These are phyloP conservation scores for Suillus fuscotomentosus DNA, from an alignment of 768 basidiomycete species.

Conservation along the genomic window DNA sequence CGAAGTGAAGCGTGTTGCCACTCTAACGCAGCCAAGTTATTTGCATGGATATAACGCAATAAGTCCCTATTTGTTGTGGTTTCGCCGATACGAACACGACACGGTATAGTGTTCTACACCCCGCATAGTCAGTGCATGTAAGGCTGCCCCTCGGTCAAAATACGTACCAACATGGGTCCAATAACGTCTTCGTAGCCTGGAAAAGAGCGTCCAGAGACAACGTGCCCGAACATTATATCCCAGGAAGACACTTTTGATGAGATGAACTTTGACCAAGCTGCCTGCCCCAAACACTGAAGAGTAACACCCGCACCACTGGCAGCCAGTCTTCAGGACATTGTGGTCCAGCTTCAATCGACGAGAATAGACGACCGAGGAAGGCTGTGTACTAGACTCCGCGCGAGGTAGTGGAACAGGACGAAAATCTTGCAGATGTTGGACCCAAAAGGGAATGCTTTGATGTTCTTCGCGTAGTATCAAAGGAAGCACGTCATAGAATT, in stretches of 20 bases:
- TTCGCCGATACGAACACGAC: slow-evolving; percentile 33
- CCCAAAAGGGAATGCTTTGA: slow-evolving; percentile 39
- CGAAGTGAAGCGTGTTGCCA: slow-evolving; percentile 50
- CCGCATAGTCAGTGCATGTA: not conserved
- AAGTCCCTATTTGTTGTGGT: slow-evolving; percentile 31
- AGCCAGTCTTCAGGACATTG: slow-evolving; percentile 12
- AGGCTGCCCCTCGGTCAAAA: not conserved
- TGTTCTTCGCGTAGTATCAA: slow-evolving; percentile 37
- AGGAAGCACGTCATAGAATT: slow-evolving; percentile 39
- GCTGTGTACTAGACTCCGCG: slow-evolving; percentile 10
- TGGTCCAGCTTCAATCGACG: slow-evolving; percentile 6
- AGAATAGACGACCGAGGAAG: slow-evolving; percentile 15
- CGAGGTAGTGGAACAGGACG: slow-evolving; percentile 18
- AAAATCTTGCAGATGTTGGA: slow-evolving; percentile 23
- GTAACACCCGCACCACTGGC: slow-evolving; percentile 26
- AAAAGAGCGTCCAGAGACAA: slow-evolving; percentile 43
- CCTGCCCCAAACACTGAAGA: slow-evolving; percentile 36
- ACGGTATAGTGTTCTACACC: slow-evolving; percentile 46
- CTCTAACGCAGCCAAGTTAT: slow-evolving; percentile 37
- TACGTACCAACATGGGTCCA: slow-evolving; percentile 45
- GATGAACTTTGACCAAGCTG: slow-evolving; percentile 29
- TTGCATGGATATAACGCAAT: slow-evolving; percentile 35
- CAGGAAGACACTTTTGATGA: slow-evolving; percentile 16
- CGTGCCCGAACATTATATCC: slow-evolving; percentile 47
- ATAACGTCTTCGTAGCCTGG: slow-evolving; percentile 42